A percentile compares a stretch with the other conserved stretches of the same genome.
Conservation (phyloP, 1,284 basidiomycete species). For the Mycosarcoma mackinlayi region DNA sequence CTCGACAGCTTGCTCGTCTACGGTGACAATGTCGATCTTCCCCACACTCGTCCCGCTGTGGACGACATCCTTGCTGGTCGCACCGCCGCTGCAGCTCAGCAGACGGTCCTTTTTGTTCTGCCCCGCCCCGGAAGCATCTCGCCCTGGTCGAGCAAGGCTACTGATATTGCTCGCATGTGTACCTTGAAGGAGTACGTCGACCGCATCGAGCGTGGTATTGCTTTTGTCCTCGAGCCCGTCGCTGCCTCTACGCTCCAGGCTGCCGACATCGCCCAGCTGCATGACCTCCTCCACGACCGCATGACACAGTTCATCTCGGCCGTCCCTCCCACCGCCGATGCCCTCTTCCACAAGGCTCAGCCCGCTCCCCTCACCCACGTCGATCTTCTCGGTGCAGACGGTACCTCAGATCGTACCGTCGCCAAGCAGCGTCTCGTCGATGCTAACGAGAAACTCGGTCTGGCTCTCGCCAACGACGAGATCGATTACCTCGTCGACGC, state of each 20-base stretch:
- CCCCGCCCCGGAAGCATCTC: slow-evolving; percentile 74
- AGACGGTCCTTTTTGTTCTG: slow-evolving; percentile 58
- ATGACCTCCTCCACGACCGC: slow-evolving; percentile 74
- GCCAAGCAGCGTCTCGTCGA: slow-evolving; percentile 72
- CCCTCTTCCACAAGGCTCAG: slow-evolving; percentile 78
- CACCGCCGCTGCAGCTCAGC: slow-evolving; percentile 68
- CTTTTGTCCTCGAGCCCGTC: slow-evolving; percentile 77
- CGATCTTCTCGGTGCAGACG: slow-evolving; percentile 69
- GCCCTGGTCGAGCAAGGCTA: slow-evolving; percentile 98
- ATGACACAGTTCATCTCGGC: slow-evolving; percentile 85
- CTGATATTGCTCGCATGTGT: slow-evolving; percentile 85
- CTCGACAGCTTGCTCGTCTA: slow-evolving; percentile 85
- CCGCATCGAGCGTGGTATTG: slow-evolving; percentile 85
- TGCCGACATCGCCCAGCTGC: slow-evolving; percentile 37
- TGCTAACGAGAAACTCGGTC: slow-evolving; percentile 86
- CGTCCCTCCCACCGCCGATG: slow-evolving; percentile 72
- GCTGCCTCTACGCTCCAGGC: slow-evolving; percentile 59
- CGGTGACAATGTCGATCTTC: slow-evolving; percentile 79
- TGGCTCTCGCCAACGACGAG: slow-evolving; percentile 89
- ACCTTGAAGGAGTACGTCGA: slow-evolving; percentile 78
- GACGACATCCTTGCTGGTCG: slow-evolving; percentile 54
- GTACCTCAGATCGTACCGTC: slow-evolving; percentile 53
- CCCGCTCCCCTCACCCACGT: slow-evolving; percentile 81
- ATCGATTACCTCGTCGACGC: slow-evolving; percentile 92
- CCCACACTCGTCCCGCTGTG: slow-evolving; percentile 71